These are phyloP conservation scores for Podospora sp. DNA, from an alignment of 495 filamentous ascomycete species.

Conservation along the genomic window DNA sequence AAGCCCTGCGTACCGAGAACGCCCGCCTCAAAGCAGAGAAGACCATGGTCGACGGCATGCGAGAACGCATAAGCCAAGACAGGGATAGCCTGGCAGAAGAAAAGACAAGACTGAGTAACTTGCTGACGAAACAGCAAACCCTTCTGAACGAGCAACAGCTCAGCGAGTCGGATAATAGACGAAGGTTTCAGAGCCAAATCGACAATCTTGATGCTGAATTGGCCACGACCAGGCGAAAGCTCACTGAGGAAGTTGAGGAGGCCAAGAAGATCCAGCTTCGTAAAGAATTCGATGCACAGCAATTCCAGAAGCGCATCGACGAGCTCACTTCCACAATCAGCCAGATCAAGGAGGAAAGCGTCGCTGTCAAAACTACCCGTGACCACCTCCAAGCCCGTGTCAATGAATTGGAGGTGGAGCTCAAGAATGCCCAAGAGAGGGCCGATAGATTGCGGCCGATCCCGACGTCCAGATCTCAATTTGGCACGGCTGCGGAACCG, in stretches of 20 bases:
- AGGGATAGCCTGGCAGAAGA: conserved; percentile 84
- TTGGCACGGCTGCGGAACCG: conserved; percentile 49
- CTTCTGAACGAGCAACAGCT: conserved; percentile 89
- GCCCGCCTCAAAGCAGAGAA: conserved; percentile 94
- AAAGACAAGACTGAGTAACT: conserved; percentile 72
- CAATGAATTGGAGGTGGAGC: conserved; percentile 83
- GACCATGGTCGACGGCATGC: conserved; percentile 86
- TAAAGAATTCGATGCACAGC: conserved; percentile 84
- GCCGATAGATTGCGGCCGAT: conserved; percentile 74
- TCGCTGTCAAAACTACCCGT: conserved; percentile 77
- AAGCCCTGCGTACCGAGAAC: conserved; percentile 87
- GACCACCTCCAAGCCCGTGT: conserved; percentile 87
- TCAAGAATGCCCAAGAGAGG: conserved; percentile 85
- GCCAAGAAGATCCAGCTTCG: conserved; percentile 74
- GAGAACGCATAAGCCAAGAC: conserved; percentile 82
- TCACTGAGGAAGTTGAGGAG: conserved; percentile 82
- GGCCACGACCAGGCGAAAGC: conserved; percentile 74
- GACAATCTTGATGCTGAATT: conserved; percentile 81
- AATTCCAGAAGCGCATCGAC: conserved; percentile 84
- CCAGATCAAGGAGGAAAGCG: conserved; percentile 78
- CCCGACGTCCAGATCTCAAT: conserved; percentile 59
- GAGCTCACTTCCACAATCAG: conserved; percentile 80
- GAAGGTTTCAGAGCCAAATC: conserved; percentile 72
- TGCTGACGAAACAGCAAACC: conserved; percentile 79
- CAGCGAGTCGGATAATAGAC: conserved; percentile 75